phyloP scores from a whole-genome alignment of 805 yeast genomes.

The Starmera amethionina region DNA sequence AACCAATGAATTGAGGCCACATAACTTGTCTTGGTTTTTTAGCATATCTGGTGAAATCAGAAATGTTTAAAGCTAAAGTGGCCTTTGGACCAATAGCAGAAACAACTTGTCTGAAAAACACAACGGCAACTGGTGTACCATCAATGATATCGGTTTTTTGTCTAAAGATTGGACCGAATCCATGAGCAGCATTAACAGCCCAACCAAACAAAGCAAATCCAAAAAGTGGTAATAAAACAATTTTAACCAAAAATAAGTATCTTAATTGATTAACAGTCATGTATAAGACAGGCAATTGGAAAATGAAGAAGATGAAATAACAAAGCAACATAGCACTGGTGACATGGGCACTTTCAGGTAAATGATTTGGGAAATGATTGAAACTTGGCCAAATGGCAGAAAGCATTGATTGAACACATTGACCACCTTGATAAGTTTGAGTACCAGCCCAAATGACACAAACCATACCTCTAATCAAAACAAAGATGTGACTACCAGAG shows the following conservation, averaged over 20 bases:
- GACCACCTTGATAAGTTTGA: constrained; percentile 65
- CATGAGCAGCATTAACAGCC: constrained; percentile 20
- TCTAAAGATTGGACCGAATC: constrained; percentile 18
- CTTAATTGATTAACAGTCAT: constrained; percentile 25
- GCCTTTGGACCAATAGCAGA: constrained; percentile 26
- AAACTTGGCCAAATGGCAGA: constrained; percentile 44
- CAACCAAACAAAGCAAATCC: constrained; percentile 24
- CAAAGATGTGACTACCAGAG: constrained; percentile 20
- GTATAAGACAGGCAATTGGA: constrained; percentile 24
- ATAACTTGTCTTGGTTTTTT: constrained; percentile 20
- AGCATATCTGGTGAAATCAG: constrained; percentile 30
- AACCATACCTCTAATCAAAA: constrained; percentile 21
- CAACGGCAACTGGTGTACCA: constrained; percentile 15
- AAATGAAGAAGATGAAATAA: constrained; percentile 22
- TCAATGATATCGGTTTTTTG: constrained; percentile 13
- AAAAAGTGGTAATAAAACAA: constrained; percentile 20
- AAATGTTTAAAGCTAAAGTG: constrained; percentile 26
- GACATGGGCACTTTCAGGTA: constrained; percentile 6
- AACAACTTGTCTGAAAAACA: constrained; percentile 18
- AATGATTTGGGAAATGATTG: constrained; percentile 25
- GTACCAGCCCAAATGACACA: constrained; percentile 58
- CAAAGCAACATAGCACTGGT: constrained; percentile 22
- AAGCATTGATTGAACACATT: constrained; percentile 61
- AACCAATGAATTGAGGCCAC: constrained; percentile 23
- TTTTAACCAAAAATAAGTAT: constrained; percentile 24